Evolutionary conservation across 1,284 basidiomycete species (phyloP).

Genomic region (Fistulinella cinereoalba): DNA sequence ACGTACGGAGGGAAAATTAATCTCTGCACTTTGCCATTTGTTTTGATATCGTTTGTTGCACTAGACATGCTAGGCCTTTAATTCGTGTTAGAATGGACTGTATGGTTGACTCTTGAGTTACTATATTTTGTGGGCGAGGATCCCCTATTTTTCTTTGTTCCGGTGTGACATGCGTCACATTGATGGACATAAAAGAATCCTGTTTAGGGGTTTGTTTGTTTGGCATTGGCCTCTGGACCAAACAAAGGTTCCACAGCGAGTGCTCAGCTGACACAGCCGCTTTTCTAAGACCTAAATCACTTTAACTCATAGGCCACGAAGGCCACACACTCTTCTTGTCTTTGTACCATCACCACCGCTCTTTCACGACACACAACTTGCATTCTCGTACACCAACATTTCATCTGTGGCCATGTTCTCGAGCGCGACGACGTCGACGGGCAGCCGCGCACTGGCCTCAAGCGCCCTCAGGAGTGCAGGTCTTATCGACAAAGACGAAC

Average conservation of each 20-base stretch:
- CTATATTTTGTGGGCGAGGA: slow-evolving; percentile 11
- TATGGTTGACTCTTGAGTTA: slow-evolving; percentile 15
- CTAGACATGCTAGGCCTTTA: slow-evolving; percentile 1
- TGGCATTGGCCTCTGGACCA: slow-evolving; percentile 26
- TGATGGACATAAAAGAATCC: background rate
- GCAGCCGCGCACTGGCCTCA: slow-evolving; percentile 54
- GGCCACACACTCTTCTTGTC: slow-evolving; percentile 21
- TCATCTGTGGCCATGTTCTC: slow-evolving; percentile 45
- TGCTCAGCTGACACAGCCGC: slow-evolving; percentile 27
- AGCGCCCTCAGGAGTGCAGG: slow-evolving; percentile 65
- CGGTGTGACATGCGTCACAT: slow-evolving; percentile 25
- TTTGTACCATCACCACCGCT: slow-evolving; percentile 12
- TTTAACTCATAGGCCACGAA: slow-evolving; percentile 22
- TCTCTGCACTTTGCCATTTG: background rate
- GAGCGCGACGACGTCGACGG: slow-evolving; percentile 47
- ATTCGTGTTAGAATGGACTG: slow-evolving; percentile 5
- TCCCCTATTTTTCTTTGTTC: background rate
- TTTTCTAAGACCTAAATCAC: slow-evolving; percentile 18
- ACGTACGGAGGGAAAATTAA: slow-evolving; percentile 35
- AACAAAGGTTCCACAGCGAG: slow-evolving; percentile 14
- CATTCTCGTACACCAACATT: background rate
- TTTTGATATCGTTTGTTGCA: slow-evolving; percentile 5
- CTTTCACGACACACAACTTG: background rate
- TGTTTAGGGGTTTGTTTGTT: slow-evolving; percentile 16
- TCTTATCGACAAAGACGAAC: slow-evolving; percentile 67